Evolutionary conservation across 1,284 basidiomycete genomes (phyloP), one percentile per base, ranked within the genome.

Genomic region (Fomes fomentarius): DNA sequence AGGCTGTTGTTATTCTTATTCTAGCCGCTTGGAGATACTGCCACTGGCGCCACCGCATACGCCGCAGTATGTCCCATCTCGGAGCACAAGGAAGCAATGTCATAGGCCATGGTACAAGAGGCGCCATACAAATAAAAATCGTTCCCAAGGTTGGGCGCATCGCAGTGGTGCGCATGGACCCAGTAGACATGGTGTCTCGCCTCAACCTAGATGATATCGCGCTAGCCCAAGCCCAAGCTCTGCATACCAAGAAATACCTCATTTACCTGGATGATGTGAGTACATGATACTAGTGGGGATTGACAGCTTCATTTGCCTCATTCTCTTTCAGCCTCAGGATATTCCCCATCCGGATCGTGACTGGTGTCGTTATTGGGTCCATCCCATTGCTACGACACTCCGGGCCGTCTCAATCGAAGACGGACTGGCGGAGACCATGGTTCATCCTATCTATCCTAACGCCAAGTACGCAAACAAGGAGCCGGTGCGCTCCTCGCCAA

Each of bases 81-180:
- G n/a, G n/a, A n/a, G n/a, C n/a, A n/a, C n/a, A n/a, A n/a, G n/a
- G n/a, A n/a, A n/a, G n/a, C n/a, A n/a, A n/a, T n/a, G n/a, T n/a
- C n/a, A n/a, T n/a, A n/a, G n/a, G n/a, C n/a, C n/a, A n/a, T n/a
- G n/a, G n/a, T n/a, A n/a, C n/a, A n/a, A n/a, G n/a, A n/a, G n/a
- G n/a, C n/a, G n/a, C n/a, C n/a, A n/a, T n/a, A n/a, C n/a, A n/a
- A n/a, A n/a, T n/a, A n/a, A n/a, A n/a, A n/a, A n/a, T n/a, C n/a
- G n/a, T n/a, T n/a, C n/a, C n/a, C n/a, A n/a, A n/a, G n/a, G n/a
- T n/a, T n/a, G n/a, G n/a, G n/a, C n/a, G n/a, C n/a, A n/a, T 39
- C 19, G 52, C 35, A 2, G 54, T 55, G 12, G 35, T 55, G 6
- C 48, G 34, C 1, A 47, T 55, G 35, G 17, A 37, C 19, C 35